Base-by-base conservation (phyloP, 1,284 basidiomycete species). In the Mrakiaceae sp. region DNA sequence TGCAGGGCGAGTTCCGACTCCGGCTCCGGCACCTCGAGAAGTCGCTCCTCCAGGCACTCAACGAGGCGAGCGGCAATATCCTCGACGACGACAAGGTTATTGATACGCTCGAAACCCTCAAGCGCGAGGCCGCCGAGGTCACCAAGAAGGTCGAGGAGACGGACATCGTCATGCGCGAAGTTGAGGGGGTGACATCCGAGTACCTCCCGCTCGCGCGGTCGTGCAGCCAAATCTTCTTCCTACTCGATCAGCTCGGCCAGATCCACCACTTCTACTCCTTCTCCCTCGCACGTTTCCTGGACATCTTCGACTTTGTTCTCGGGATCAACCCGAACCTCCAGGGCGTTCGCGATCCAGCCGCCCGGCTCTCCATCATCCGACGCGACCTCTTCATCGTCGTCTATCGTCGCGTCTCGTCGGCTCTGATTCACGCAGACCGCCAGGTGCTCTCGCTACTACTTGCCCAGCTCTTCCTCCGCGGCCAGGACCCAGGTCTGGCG, bases 241-340 rank as follows among this genome's bases (percentile, higher is more conserved):
- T 96, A 64, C 81, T 99, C 68, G 94, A 98, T 73, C 94, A 97
- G 73, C 82, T 98, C 60, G 87, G 92, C 71, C 81, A 88, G 62
- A 84, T 98, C 78, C 92, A 96, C 73, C 95, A 98, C 78, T 98
- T 98, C 79, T 99, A 99, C 75, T 92, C 98, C 75, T 99, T 98
- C 81, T 98, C 95, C 0, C 82, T 99, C 61, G 86, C 83, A 53
- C 98, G 96, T 81, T 99, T 98, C 87, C 84, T 98, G 67, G 93
- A 97, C 74, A 95, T 98, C 71, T 98, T 99, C 77, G 91, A 98
- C 78, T 90, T 88, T 70, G 85, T 98, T 64, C 82, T 98, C 7
- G n/a, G 16, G 12, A 86, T 89, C 71, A 98, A 98, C 74, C 91
- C 93, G 7, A 88, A 92, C 74, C 81, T 97, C 67, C 84, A 84